phyloP scores from a whole-genome alignment of 805 yeast species.

The Metschnikowia lachancei region DNA sequence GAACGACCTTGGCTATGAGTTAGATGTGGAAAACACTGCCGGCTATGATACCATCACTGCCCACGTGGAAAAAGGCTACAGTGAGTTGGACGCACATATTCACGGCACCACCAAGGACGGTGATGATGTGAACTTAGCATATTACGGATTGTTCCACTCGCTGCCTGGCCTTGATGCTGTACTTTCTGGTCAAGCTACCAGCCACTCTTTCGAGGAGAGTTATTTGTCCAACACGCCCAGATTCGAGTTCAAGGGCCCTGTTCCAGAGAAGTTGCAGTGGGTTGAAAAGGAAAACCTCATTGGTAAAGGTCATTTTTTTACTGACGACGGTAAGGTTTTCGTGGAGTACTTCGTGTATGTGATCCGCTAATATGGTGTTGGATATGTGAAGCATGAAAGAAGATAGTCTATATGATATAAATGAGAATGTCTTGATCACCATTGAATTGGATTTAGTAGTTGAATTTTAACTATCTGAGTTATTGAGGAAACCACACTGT shows the following conservation, averaged over 20 bases:
- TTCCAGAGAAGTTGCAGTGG: constrained; percentile 51
- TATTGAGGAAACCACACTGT: too few species aligned
- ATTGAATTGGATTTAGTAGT: too few species aligned
- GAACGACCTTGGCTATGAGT: constrained; percentile 32
- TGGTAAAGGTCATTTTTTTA: constrained; percentile 59
- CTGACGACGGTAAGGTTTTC: constrained; percentile 46
- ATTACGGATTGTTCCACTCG: constrained; percentile 49
- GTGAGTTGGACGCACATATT: constrained; percentile 49
- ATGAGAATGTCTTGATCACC: too few species aligned
- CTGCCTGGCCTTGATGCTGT: constrained; percentile 37
- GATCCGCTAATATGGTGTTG: constrained; percentile 12
- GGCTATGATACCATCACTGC: constrained; percentile 52
- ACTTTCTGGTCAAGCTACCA: constrained; percentile 28
- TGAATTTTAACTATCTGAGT: too few species aligned
- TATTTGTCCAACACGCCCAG: constrained; percentile 50
- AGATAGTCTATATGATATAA: too few species aligned
- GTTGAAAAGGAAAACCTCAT: constrained; percentile 45
- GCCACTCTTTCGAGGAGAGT: constrained; percentile 42
- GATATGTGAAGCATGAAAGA: too few species aligned
- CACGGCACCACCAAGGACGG: constrained; percentile 47
- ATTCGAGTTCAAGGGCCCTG: constrained; percentile 41
- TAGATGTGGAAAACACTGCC: constrained; percentile 25
- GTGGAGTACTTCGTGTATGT: constrained; percentile 57
- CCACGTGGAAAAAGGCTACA: constrained; percentile 24
- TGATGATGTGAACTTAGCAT: constrained; percentile 40